Conservation (phyloP, 257 asterid species). For the Nicotiana knightiana region DNA sequence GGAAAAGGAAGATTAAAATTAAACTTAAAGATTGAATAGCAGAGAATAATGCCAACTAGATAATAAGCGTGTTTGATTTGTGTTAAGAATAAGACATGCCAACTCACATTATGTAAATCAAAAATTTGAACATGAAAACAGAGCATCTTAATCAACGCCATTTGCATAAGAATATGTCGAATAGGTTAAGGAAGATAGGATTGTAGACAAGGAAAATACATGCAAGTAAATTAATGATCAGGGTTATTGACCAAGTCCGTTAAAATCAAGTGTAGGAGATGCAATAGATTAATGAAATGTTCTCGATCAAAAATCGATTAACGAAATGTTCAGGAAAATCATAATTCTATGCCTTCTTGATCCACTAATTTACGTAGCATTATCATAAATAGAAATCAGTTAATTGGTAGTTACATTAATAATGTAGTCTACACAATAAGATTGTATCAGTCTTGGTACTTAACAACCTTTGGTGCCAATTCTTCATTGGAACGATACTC, state of each 20-base stretch:
- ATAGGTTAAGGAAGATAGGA: background rate
- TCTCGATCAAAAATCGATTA: background rate
- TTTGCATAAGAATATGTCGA: background rate
- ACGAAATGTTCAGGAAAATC: background rate
- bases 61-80: background rate
- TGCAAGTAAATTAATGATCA: background rate
- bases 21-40: background rate
- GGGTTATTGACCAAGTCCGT: background rate
- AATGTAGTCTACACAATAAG: background rate
- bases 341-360: background rate
- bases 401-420: background rate
- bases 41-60: background rate
- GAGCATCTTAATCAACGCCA: background rate
- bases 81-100: background rate
- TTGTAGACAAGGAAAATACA: background rate
- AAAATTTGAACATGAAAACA: background rate
- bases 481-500: background rate
- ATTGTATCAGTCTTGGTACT: background rate
- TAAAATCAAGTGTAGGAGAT: slow-evolving; percentile 1
- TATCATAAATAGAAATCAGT: background rate
- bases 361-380: background rate
- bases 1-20: background rate
- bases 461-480: slow-evolving; percentile 1
- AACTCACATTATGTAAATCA: background rate
- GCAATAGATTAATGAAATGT: background rate